Percentiles rank a stretch among this genome's conserved stretches.
Evolutionary conservation across 345 rosid species (phyloP).

Genomic region (Rhodamnia rubescens): DNA sequence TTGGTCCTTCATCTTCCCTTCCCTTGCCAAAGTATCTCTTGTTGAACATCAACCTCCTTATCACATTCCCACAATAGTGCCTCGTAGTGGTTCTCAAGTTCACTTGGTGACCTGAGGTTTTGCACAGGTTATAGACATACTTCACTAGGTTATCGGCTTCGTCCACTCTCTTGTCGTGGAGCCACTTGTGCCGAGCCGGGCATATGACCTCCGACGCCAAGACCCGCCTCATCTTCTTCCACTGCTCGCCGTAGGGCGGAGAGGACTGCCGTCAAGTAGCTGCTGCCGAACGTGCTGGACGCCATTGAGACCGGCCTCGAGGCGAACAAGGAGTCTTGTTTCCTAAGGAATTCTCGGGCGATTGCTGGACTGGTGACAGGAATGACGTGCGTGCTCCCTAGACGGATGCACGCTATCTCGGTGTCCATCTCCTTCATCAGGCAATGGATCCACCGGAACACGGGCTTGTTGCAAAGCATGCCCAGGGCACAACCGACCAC

Average conservation of each 20-base stretch:
- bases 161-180: constrained; percentile 15
- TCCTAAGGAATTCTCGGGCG: constrained; percentile 26
- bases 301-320: constrained; percentile 14
- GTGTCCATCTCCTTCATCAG: constrained; percentile 2
- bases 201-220: constrained; percentile 15
- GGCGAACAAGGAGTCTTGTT: constrained; percentile 23
- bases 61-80: constrained; percentile 12
- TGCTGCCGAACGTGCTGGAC: neutral
- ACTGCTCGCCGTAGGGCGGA: constrained; percentile 24
- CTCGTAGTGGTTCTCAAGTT: neutral
- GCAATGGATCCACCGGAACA: constrained; percentile 5
- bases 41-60: constrained; percentile 19
- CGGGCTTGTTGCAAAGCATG: neutral
- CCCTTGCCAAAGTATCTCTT: constrained; percentile 13
- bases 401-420: neutral
- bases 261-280: constrained; percentile 5
- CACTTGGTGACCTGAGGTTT: neutral
- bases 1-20: constrained; percentile 11
- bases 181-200: constrained; percentile 13
- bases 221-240: constrained; percentile 41
- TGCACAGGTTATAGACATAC: constrained; percentile 19
- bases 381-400: constrained; percentile 5
- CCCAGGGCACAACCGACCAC: neutral
- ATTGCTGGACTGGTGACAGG: constrained; percentile 19
- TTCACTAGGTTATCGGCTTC: constrained; percentile 42